Evolutionary conservation across 1,139 yeast genomes (phyloP).

Genomic region (Zygoascus hellenicus): DNA sequence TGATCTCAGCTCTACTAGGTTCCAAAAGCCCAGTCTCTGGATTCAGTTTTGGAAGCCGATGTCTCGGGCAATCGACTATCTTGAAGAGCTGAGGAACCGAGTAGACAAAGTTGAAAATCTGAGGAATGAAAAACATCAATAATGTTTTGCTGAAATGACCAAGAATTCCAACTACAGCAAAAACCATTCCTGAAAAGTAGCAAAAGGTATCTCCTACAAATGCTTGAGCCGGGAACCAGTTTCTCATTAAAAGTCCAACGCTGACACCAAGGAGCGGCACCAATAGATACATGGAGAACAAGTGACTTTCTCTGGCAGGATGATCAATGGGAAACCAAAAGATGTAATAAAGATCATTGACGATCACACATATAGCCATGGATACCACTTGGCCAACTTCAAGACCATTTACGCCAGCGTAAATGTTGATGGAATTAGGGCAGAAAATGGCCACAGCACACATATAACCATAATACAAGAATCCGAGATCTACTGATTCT

Average conservation of each 20-base stretch:
- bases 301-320: constrained; percentile 73
- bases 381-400: constrained; percentile 94
- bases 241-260: constrained; percentile 64
- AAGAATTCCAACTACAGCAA: constrained; percentile 91
- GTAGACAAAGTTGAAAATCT: constrained; percentile 80
- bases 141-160: constrained; percentile 96
- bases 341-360: constrained; percentile 73
- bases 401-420: constrained; percentile 93
- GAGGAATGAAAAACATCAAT: constrained; percentile 79
- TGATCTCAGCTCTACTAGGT: constrained; percentile 55
- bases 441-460: constrained; percentile 86
- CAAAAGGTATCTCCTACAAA: constrained; percentile 98
- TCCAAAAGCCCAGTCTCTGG: constrained; percentile 63
- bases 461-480: constrained; percentile 81
- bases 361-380: constrained; percentile 59
- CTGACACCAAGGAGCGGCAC: constrained; percentile 88
- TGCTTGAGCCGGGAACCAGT: constrained; percentile 87
- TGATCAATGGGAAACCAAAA: constrained; percentile 43
- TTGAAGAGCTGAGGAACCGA: constrained; percentile 86
- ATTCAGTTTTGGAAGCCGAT: constrained; percentile 77
- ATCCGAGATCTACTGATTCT: constrained; percentile 63
- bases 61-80: constrained; percentile 90
- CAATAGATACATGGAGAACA: constrained; percentile 70
- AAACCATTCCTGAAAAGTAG: constrained; percentile 97
- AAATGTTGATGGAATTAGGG: constrained; percentile 92